Evolutionary conservation across 192 early-diverging fungal species (phyloP).

Genomic region (Lunasporangiospora selenospora): DNA sequence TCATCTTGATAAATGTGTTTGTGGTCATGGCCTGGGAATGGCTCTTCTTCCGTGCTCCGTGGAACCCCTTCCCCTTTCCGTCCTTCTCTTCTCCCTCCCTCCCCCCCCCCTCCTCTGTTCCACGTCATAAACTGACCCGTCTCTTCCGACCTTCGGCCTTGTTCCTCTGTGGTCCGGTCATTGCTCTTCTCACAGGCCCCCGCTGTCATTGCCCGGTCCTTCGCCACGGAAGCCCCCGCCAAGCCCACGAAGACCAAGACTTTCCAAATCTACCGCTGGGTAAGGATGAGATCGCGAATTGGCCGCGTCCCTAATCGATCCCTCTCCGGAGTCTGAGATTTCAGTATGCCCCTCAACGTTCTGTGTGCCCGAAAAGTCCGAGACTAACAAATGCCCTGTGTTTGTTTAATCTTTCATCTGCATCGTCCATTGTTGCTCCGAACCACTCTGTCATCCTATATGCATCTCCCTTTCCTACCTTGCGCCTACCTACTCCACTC

Average conservation of each 20-base stretch:
- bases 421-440: too few relatives aligned
- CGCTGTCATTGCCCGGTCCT: conserved; percentile 48
- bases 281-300: too few relatives aligned
- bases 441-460: too few relatives aligned
- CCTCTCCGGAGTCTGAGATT: not conserved
- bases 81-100: not conserved
- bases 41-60: too few relatives aligned
- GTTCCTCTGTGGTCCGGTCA: conserved; percentile 15
- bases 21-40: too few relatives aligned
- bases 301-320: too few relatives aligned
- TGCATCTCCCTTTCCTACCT: too few relatives aligned
- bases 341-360: not conserved
- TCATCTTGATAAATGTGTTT: too few relatives aligned
- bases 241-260: conserved; percentile 74
- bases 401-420: too few relatives aligned
- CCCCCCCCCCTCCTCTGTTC: not conserved
- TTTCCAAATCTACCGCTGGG: conserved; percentile 98
- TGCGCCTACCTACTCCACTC: too few relatives aligned
- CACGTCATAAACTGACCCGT: too few relatives aligned
- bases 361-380: conserved; percentile 5
- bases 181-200: conserved; percentile 36
- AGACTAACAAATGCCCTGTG: too few relatives aligned
- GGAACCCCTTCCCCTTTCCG: not conserved
- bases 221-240: conserved; percentile 52
- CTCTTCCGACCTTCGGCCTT: not conserved